Evolutionary conservation across 208 protist genomes (phyloP), one percentile per base, ranked within the genome.

Genomic region (Novymonas esmeraldas): DNA sequence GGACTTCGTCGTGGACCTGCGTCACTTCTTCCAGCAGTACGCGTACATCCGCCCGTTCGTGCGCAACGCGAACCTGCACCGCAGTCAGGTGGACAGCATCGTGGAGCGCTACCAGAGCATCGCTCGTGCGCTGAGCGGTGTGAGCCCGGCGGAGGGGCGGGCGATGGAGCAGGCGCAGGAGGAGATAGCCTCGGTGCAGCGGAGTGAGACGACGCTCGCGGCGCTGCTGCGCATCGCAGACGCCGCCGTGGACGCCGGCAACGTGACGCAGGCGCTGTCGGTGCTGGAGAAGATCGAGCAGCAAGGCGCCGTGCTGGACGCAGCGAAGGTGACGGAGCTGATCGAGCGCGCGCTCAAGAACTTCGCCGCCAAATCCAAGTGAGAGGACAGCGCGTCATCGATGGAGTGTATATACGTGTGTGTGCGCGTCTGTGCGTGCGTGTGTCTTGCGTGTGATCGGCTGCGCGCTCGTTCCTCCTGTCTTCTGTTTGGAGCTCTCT

Each of bases 21-120:
- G 90, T 16, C 75, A 95, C 74, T 97, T 96, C 79, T 97, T 96
- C 73, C 81, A 86, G 52, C 93, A 97, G 75, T 97, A 97, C 69
- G 83, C 87, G 36, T 95, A 84, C 56, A 96, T 97, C 62, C 82
- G 91, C 31, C 93, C 93, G 9, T 97, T 92, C 51, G 87, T 95
- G 63, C 82, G 89, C 48, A 95, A 97, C 78, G 70, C 76, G 6
- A 95, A 96, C 72, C 77, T 95, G 29, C 76, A 91, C 64, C 82
- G 92, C 52, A 89, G 79, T 71, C 75, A 81, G 42, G 85, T 95
- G 41, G 88, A 94, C 46, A 81, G 73, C 65, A 94, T 96, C 28
- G 76, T 87, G 59, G 75, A 78, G 22, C 85, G 86, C 24, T 96
- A 96, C 78, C 73, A 94, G 42, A 81, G n/a, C 34, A 77, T 92